Percentiles rank a stretch among this genome's conserved stretches.
These are phyloP conservation scores for Botrytis hyacinthi DNA, from an alignment of 2,329 filamentous ascomycete genomes.

Conservation along the genomic window DNA sequence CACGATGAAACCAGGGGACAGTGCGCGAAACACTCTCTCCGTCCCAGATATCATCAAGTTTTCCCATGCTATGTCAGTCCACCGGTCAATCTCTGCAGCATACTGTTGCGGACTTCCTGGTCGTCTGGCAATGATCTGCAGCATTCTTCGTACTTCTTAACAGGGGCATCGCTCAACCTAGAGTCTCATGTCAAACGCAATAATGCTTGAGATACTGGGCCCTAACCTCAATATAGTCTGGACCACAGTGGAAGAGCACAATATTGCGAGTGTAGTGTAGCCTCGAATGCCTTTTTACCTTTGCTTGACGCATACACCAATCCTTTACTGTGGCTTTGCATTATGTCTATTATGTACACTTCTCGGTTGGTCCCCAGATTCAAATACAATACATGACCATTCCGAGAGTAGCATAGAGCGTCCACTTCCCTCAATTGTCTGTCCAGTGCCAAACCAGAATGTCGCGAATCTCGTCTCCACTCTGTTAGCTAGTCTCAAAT, in stretches of 20 bases:
- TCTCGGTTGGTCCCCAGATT: constrained; percentile 12
- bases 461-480: constrained; percentile 22
- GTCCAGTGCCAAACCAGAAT: constrained; percentile 14
- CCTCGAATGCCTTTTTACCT: neutral
- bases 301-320: constrained; percentile 4
- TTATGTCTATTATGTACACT: constrained; percentile 1
- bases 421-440: neutral
- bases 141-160: neutral
- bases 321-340: constrained; percentile 1
- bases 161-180: constrained; percentile 5
- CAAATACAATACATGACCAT: constrained; percentile 5
- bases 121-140: neutral
- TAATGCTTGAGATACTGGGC: constrained; percentile 10
- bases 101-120: neutral
- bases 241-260: neutral
- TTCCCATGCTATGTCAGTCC: neutral
- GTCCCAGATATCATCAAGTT: constrained; percentile 18
- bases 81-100: neutral
- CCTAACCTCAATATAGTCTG: constrained; percentile 10
- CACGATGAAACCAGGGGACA: constrained; percentile 20
- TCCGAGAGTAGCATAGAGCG: constrained; percentile 13
- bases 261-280: constrained; percentile 1
- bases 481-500: constrained; percentile 15
- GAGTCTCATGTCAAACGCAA: constrained; percentile 18
- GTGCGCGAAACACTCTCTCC: constrained; percentile 16